These are phyloP conservation scores for Daldinia sp. DNA, from an alignment of 2,329 filamentous ascomycete genomes.

Conservation along the genomic window DNA sequence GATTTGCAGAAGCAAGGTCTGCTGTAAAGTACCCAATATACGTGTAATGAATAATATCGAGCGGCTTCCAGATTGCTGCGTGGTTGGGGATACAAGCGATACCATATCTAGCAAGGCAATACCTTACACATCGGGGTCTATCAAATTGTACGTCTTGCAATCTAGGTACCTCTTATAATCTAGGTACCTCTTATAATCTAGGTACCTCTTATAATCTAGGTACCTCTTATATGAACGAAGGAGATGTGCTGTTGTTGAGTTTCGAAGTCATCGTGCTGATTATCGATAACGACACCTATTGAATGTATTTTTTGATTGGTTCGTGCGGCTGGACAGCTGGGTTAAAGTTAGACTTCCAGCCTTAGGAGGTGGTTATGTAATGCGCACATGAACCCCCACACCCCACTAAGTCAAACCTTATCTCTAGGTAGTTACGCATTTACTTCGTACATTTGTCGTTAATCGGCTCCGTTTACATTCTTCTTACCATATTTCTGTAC, in stretches of 20 bases:
- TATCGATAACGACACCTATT: constrained; percentile 1
- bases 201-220: neutral
- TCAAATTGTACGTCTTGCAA: neutral
- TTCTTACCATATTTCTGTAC: neutral
- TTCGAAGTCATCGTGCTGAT: neutral
- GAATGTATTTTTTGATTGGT: too few species aligned
- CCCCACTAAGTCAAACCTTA: neutral
- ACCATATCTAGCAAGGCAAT: neutral
- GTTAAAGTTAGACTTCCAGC: too few species aligned
- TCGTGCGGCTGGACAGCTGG: neutral
- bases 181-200: too few species aligned
- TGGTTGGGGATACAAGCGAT: neutral
- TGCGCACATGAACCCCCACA: too few species aligned
- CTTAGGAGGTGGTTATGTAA: too few species aligned
- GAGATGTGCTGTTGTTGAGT: too few species aligned
- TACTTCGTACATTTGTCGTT: too few species aligned
- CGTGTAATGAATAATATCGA: neutral
- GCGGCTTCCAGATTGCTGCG: neutral
- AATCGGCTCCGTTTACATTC: too few species aligned
- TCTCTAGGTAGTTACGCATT: too few species aligned
- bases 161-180: too few species aligned
- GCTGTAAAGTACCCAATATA: constrained; percentile 57
- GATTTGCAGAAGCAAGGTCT: constrained; percentile 94
- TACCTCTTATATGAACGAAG: neutral
- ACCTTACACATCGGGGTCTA: neutral